Evolutionary conservation across 2,329 filamentous ascomycete genomes (phyloP).

Genomic region (Ceratocystis ficicola): DNA sequence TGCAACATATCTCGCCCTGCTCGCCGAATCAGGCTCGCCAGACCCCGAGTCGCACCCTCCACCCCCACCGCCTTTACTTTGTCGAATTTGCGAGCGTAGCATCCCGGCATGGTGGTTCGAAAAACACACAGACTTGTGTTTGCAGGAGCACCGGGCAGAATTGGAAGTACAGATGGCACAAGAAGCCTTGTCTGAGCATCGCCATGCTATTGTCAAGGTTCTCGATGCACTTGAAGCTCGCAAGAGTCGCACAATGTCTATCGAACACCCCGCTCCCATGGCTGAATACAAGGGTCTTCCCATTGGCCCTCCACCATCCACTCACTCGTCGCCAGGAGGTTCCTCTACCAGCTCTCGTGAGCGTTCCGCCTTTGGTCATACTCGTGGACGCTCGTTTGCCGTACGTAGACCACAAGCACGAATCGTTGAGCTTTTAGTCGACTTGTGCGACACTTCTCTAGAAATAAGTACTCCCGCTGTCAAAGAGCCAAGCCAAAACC

Average conservation of each 20-base stretch:
- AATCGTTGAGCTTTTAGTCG: constrained; percentile 87
- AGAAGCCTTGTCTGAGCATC: constrained; percentile 81
- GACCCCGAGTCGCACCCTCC: constrained; percentile 66
- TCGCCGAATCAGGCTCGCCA: constrained; percentile 71
- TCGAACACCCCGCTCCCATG: constrained; percentile 43
- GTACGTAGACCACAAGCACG: constrained; percentile 78
- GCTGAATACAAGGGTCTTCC: constrained; percentile 80
- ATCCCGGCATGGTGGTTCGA: constrained; percentile 99
- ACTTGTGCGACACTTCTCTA: constrained; percentile 87
- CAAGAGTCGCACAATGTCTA: constrained; percentile 49
- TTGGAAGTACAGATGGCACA: constrained; percentile 97
- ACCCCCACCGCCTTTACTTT: constrained; percentile 74
- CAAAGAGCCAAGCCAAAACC: constrained; percentile 54
- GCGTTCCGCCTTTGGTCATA: constrained; percentile 66
- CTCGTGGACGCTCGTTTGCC: constrained; percentile 76
- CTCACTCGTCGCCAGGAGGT: constrained; percentile 58
- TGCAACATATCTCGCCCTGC: constrained; percentile 78
- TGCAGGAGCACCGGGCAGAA: constrained; percentile 91
- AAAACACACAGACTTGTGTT: constrained; percentile 90
- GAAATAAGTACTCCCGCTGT: constrained; percentile 91
- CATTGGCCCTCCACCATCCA: constrained; percentile 64
- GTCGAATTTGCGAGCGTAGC: constrained; percentile 92
- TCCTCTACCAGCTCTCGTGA: constrained; percentile 61
- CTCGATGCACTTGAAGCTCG: constrained; percentile 81
- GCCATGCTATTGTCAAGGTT: constrained; percentile 87